These are phyloP conservation scores for Malassezia globosa DNA, from an alignment of 1,284 basidiomycete genomes.

Conservation along the genomic window DNA sequence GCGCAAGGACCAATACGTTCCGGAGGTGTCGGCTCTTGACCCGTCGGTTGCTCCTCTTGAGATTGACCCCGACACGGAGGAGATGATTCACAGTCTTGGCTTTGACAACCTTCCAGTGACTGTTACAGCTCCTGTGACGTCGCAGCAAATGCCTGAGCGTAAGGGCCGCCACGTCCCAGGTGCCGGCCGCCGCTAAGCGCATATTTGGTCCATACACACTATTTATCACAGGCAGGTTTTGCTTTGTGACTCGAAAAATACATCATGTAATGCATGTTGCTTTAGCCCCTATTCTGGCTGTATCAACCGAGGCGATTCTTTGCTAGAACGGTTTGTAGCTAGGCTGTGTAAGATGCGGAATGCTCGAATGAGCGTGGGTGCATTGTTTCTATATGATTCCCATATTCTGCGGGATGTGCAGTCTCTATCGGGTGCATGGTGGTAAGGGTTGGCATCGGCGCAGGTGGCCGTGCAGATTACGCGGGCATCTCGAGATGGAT, in stretches of 20 bases:
- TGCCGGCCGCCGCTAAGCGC: constrained; percentile 41
- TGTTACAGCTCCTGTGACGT: constrained; percentile 42
- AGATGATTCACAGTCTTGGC: constrained; percentile 43
- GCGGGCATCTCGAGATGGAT: no score
- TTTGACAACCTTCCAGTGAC: constrained; percentile 45
- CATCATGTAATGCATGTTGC: constrained; percentile 20
- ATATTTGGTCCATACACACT: background rate
- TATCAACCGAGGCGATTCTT: no score
- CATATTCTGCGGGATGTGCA: no score
- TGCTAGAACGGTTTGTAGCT: no score
- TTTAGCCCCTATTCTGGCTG: background rate
- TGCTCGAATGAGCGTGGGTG: no score
- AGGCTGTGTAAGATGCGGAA: no score
- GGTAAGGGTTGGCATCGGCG: no score
- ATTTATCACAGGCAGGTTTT: background rate
- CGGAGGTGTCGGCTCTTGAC: constrained; percentile 47
- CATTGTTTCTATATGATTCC: no score
- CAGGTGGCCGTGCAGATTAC: no score
- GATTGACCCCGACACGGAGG: constrained; percentile 48
- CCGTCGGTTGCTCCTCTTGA: constrained; percentile 40
- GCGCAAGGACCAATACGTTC: constrained; percentile 58
- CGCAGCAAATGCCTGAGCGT: constrained; percentile 41
- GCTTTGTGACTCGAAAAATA: constrained; percentile 12
- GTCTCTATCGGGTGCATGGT: no score
- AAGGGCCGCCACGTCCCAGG: constrained; percentile 44